A percentile compares a stretch with the other conserved stretches of the same genome.
These are phyloP conservation scores for Mollisiaceae sp. DNA, from an alignment of 2,329 filamentous ascomycete species.

Conservation along the genomic window DNA sequence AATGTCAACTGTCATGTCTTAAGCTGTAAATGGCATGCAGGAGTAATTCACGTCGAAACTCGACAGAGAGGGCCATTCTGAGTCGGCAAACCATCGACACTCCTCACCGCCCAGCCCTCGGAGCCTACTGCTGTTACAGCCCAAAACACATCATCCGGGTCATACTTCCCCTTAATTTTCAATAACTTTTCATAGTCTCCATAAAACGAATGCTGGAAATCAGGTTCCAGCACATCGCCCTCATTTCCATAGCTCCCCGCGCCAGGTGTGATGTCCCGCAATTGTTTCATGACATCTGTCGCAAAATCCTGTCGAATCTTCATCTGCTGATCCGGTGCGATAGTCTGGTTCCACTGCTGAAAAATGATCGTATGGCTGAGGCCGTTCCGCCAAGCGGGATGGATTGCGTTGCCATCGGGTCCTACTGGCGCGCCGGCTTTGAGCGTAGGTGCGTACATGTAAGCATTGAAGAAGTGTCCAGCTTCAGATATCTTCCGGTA, in stretches of 20 bases:
- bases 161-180: not conserved
- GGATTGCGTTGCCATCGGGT: no score
- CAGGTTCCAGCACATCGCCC: conserved; percentile 50
- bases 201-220: conserved; percentile 51
- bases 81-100: not conserved
- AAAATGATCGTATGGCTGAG: no score
- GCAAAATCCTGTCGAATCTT: no score
- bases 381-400: no score
- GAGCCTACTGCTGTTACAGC: not conserved
- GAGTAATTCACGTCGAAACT: not conserved
- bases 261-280: conserved; percentile 45
- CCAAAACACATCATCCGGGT: conserved; percentile 9
- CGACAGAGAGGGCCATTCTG: not conserved
- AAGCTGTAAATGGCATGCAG: no score
- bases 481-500: no score
- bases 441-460: no score
- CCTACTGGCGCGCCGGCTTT: no score
- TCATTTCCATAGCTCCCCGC: conserved; percentile 55
- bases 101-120: not conserved
- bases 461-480: no score
- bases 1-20: no score
- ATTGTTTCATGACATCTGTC: conserved; percentile 40
- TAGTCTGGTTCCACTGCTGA: no score
- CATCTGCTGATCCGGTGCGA: no score
- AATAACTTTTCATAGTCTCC: conserved; percentile 35